Evolutionary conservation across 805 yeast genomes (phyloP), one percentile per base, ranked within the genome.

Genomic region (Candida peoriensis): DNA sequence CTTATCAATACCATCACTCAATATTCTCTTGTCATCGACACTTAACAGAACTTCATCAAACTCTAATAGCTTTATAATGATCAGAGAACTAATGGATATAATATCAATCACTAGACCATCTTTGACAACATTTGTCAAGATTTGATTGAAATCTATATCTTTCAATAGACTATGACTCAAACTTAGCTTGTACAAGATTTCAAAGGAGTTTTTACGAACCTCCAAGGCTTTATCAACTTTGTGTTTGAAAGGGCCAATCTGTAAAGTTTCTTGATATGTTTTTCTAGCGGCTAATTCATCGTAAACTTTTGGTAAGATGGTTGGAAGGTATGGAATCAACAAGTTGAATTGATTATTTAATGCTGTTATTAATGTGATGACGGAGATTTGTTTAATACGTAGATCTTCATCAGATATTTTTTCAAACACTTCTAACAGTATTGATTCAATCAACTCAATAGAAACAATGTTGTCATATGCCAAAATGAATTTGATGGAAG

Each of bases 161-260:
- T 35, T 43, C 32, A 52, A 28, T 8, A 42, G 24, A 9, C 37
- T 33, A 19, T 50, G 54, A 32, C 48, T 50, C 35, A 53, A 34
- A 7, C 50, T 45, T 28, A 81, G 54, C 8, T 84, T 69, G 53
- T 77, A 80, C 20, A 85, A 59, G 16, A 79, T 60, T 50, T 85
- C 95, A 54, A 79, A 82, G 6, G 83, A 67, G 24, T 81, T 70
- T 51, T 82, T 82, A 35, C 95, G 68, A 39, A 76, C 73, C 39
- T 78, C 86, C 25, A 83, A 63, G 0, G 88, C 93, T 44, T 79
- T 81, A 48, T 86, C 96, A 25, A 84, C 72, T 41, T 78, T 77
- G 52, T 84, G 89, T 52, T 83, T 84, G 64, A 81, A 85, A 0
- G 95, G 94, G 2, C 96, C 96, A 75, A 87, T 84, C 30, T 80